Evolutionary conservation across 2,329 filamentous ascomycete genomes (phyloP).

Genomic region (Alternaria conjuncta): DNA sequence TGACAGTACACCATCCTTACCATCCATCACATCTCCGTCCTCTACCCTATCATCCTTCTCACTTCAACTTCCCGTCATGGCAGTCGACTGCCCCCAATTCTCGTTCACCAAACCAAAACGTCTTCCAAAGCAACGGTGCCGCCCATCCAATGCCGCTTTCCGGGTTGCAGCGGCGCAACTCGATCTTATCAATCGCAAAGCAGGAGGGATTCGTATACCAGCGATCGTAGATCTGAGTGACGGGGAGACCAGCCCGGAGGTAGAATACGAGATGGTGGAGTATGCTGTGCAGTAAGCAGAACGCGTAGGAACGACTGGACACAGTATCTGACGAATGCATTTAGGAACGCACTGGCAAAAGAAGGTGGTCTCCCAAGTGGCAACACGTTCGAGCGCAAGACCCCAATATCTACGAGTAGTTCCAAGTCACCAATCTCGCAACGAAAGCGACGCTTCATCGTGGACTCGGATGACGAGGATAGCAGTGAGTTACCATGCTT

Average conservation of each 20-base stretch:
- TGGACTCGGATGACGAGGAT: not conserved
- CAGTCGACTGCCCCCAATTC: not conserved
- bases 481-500: not conserved
- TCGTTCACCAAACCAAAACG: not conserved
- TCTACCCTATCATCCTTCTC: not conserved
- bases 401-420: not conserved
- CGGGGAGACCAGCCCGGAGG: not conserved
- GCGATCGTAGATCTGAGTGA: not conserved
- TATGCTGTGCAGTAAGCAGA: not conserved
- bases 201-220: not conserved
- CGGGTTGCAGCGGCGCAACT: not conserved
- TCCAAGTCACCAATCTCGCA: no score
- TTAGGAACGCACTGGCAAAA: not conserved
- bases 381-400: not conserved
- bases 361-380: not conserved
- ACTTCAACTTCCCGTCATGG: not conserved
- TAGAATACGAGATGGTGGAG: not conserved
- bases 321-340: not conserved
- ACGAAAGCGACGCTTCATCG: not conserved
- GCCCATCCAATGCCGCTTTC: not conserved
- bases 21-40: not conserved
- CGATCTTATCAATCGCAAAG: not conserved
- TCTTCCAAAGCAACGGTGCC: not conserved
- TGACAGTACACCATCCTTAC: not conserved
- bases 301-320: rapidly evolving